Evolutionary conservation across 495 filamentous ascomycete genomes (phyloP).

Genomic region (Xylaria cubensis): DNA sequence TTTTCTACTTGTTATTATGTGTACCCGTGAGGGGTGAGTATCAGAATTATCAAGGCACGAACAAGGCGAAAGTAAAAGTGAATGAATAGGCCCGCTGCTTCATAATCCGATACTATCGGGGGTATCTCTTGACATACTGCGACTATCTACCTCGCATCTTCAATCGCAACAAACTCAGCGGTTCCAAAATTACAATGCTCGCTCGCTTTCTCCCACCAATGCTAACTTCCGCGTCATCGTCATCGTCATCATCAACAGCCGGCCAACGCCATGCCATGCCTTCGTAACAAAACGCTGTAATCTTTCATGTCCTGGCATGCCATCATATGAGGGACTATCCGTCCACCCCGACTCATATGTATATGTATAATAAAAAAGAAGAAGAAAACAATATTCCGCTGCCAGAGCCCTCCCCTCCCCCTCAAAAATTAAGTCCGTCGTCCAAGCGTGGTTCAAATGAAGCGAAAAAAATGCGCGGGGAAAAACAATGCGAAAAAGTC

Average conservation of each 20-base stretch:
- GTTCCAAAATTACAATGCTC: slow-evolving; percentile 8
- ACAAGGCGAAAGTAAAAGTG: slow-evolving; percentile 9
- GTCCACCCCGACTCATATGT: background rate
- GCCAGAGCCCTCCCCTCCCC: slow-evolving; percentile 39
- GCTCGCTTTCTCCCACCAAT: slow-evolving; percentile 6
- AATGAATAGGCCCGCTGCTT: slow-evolving; percentile 26
- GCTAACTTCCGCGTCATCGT: slow-evolving; percentile 21
- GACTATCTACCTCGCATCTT: slow-evolving; percentile 25
- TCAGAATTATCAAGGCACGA: too few species aligned
- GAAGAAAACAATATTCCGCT: slow-evolving; percentile 27
- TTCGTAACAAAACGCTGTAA: slow-evolving; percentile 18
- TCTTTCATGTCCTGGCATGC: slow-evolving; percentile 23
- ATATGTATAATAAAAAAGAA: too few species aligned
- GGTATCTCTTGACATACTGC: slow-evolving; percentile 40
- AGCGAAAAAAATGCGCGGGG: background rate
- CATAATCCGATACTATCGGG: slow-evolving; percentile 34
- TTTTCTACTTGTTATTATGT: too few species aligned
- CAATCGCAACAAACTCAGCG: background rate
- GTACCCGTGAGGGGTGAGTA: background rate
- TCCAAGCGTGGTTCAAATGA: slow-evolving; percentile 22
- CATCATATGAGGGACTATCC: background rate
- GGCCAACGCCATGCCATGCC: slow-evolving; percentile 21
- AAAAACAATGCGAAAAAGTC: slow-evolving; percentile 30
- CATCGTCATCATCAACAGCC: slow-evolving; percentile 23
- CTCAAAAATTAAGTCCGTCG: slow-evolving; percentile 8